These are phyloP conservation scores for Vitis hybrid DNA, from an alignment of 177 flowering plant genomes.

Conservation along the genomic window DNA sequence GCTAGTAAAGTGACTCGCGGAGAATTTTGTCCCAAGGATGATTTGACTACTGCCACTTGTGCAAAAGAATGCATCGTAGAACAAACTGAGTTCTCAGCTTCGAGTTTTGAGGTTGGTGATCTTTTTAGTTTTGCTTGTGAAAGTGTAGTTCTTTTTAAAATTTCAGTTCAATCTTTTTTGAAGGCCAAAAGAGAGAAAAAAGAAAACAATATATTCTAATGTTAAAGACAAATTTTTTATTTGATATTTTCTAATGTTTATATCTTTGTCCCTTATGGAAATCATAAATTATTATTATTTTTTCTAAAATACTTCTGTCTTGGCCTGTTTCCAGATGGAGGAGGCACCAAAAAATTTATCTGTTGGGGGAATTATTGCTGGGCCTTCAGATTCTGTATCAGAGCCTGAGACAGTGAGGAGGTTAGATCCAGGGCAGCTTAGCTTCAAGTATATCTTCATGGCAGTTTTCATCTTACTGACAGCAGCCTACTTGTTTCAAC, in stretches of 20 bases:
- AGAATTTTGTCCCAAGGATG: slow-evolving; percentile 16
- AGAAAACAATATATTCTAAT: too few relatives aligned
- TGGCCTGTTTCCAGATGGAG: slow-evolving; percentile 28
- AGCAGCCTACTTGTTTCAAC: slow-evolving; percentile 21
- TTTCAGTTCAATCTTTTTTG: neutral
- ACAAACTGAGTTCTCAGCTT: slow-evolving; percentile 18
- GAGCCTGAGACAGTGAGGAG: slow-evolving; percentile 43
- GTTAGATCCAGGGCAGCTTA: slow-evolving; percentile 58
- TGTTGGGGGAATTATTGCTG: slow-evolving; percentile 16
- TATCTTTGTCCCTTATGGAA: too few relatives aligned
- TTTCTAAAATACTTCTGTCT: neutral
- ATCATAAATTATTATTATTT: neutral
- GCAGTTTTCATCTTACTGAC: slow-evolving; percentile 35
- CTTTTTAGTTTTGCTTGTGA: neutral
- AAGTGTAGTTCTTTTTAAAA: neutral
- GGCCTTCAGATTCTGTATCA: slow-evolving; percentile 20
- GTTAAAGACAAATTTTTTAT: too few relatives aligned
- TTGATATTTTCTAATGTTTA: too few relatives aligned
- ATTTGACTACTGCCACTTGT: slow-evolving; percentile 18
- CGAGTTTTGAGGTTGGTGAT: slow-evolving; percentile 32
- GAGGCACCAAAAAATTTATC: slow-evolving; percentile 14
- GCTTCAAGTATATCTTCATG: slow-evolving; percentile 38
- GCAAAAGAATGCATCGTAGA: slow-evolving; percentile 28
- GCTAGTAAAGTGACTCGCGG: slow-evolving; percentile 16
- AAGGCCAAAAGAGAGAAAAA: neutral